A percentile compares a stretch with the other conserved stretches of the same genome.
These are phyloP conservation scores for Epichloe uncinata DNA, from an alignment of 2,329 filamentous ascomycete species.

Conservation along the genomic window DNA sequence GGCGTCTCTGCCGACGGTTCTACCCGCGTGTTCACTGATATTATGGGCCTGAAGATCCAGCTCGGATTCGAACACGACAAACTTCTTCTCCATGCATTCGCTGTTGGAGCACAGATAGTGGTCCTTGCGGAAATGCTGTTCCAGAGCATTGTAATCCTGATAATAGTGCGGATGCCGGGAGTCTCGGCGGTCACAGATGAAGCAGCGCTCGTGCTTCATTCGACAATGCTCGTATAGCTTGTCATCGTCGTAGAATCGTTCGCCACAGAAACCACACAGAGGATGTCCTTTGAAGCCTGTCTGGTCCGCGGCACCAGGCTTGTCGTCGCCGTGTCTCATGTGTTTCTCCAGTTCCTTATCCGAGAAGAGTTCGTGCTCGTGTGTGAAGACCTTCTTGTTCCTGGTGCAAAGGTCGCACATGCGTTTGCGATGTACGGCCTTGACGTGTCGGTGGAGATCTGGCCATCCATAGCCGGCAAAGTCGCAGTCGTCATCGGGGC, in stretches of 20 bases:
- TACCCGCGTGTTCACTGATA: constrained; percentile 72
- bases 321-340: constrained; percentile 82
- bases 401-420: constrained; percentile 85
- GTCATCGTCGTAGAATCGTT: constrained; percentile 90
- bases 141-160: constrained; percentile 72
- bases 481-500: constrained; percentile 68
- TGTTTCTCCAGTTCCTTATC: constrained; percentile 70
- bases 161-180: constrained; percentile 77
- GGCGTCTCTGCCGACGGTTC: constrained; percentile 71
- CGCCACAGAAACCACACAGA: constrained; percentile 81
- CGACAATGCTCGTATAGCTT: constrained; percentile 90
- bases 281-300: constrained; percentile 95
- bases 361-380: constrained; percentile 90
- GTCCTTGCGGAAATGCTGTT: constrained; percentile 74
- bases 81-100: constrained; percentile 93
- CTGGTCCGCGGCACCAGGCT: constrained; percentile 78
- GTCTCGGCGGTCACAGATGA: constrained; percentile 70
- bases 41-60: constrained; percentile 93
- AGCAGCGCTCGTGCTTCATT: constrained; percentile 87
- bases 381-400: constrained; percentile 96
- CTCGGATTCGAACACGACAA: constrained; percentile 89
- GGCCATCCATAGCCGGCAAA: constrained; percentile 60
- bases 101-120: constrained; percentile 76
- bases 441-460: constrained; percentile 60
- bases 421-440: constrained; percentile 66